A percentile compares a stretch with the other conserved stretches of the same genome.
phyloP scores from a whole-genome alignment of 2,329 filamentous ascomycete genomes.

The Lecanicillium sp. region DNA sequence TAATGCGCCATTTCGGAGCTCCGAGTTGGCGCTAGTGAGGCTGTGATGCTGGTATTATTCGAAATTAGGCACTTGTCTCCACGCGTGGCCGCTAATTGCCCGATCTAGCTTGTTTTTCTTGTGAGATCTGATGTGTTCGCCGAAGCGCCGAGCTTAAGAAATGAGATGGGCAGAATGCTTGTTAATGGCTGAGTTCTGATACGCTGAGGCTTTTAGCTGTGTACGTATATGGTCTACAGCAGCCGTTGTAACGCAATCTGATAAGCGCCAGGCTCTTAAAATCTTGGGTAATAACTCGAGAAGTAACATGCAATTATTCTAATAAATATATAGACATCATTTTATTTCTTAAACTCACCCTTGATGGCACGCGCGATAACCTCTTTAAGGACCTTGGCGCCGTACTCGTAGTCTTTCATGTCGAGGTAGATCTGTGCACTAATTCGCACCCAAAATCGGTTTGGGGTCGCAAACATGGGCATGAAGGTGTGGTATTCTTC shows the following conservation, averaged over 20 bases:
- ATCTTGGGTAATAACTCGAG: no score
- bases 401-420: constrained; percentile 68
- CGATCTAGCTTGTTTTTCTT: not conserved
- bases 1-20: no score
- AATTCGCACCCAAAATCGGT: constrained; percentile 63
- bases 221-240: no score
- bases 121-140: not conserved
- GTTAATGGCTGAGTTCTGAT: not conserved
- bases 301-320: no score
- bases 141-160: constrained; percentile 4
- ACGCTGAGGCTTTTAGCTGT: not conserved
- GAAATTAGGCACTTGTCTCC: constrained; percentile 10
- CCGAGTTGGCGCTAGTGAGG: constrained; percentile 3
- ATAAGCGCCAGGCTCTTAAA: no score
- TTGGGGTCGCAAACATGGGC: constrained; percentile 54
- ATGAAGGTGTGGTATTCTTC: constrained; percentile 66
- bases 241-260: no score
- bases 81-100: not conserved
- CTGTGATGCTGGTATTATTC: not conserved
- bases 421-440: constrained; percentile 85
- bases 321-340: not conserved
- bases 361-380: constrained; percentile 36
- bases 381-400: constrained; percentile 51
- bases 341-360: constrained; percentile 24
- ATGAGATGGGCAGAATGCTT: not conserved